Conservation (phyloP, 2,329 filamentous ascomycete species). For the Coleophoma cylindrospora region DNA sequence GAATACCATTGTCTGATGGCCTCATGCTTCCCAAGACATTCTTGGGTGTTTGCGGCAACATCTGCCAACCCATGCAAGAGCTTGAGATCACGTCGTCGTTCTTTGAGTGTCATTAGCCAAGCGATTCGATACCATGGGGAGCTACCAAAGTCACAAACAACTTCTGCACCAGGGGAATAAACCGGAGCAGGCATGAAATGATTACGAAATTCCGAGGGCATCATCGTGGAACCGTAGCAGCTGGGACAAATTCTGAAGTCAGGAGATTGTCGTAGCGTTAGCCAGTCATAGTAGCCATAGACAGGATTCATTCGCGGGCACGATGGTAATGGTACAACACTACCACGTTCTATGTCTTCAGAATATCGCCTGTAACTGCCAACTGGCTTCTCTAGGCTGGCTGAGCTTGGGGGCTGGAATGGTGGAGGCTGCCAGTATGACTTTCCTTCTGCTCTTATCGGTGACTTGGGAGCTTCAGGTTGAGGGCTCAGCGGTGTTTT, state of each 20-base stretch:
- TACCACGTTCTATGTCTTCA: slow-evolving; percentile 42
- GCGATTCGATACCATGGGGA: slow-evolving; percentile 79
- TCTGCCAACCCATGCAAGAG: slow-evolving; percentile 66
- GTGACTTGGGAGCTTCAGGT: slow-evolving; percentile 9
- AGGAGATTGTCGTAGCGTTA: slow-evolving; percentile 65
- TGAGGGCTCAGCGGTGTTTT: slow-evolving; percentile 10
- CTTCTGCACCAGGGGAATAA: slow-evolving; percentile 49
- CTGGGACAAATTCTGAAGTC: slow-evolving; percentile 78
- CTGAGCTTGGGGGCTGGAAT: slow-evolving; percentile 33
- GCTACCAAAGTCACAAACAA: slow-evolving; percentile 74
- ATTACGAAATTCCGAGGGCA: slow-evolving; percentile 59
- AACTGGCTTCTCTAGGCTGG: slow-evolving; percentile 32
- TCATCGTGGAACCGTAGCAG: slow-evolving; percentile 70
- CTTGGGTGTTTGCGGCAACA: slow-evolving; percentile 50
- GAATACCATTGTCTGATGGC: slow-evolving; percentile 68
- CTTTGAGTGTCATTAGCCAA: slow-evolving; percentile 74
- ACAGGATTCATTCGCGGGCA: slow-evolving; percentile 64
- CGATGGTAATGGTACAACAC: slow-evolving; percentile 49
- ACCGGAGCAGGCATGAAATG: slow-evolving; percentile 59
- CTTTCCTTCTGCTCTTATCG: slow-evolving; percentile 3
- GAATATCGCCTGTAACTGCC: slow-evolving; percentile 49
- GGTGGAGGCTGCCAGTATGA: slow-evolving; percentile 39
- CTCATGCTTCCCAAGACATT: slow-evolving; percentile 52
- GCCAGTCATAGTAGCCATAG: slow-evolving; percentile 70
- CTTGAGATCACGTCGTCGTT: slow-evolving; percentile 58